These are phyloP conservation scores for Caryopteris hybrid DNA, from an alignment of 305 asterid species.

Conservation along the genomic window DNA sequence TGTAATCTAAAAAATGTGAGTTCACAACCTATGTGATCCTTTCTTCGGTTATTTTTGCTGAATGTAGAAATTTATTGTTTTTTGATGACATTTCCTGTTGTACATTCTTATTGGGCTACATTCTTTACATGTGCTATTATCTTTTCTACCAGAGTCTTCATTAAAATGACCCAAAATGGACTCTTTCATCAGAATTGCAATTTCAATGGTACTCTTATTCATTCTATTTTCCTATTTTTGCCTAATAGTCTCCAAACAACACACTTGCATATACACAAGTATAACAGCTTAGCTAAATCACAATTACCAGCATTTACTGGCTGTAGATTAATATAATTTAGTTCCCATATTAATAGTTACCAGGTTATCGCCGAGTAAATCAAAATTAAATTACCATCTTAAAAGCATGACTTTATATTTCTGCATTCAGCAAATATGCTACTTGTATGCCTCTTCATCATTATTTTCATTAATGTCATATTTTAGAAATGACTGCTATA, in stretches of 20 bases:
- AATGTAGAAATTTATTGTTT: not conserved
- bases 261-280: not conserved
- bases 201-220: not conserved
- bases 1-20: constrained; percentile 77
- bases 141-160: not conserved
- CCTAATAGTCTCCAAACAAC: not conserved
- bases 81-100: constrained; percentile 5
- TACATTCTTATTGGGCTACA: constrained; percentile 5
- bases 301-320: not conserved
- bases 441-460: not conserved
- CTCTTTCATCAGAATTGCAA: not conserved
- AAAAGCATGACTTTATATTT: not conserved
- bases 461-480: not conserved
- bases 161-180: not conserved
- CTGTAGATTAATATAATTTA: not conserved
- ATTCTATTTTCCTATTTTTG: not conserved
- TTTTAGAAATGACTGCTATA: not conserved
- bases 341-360: not conserved
- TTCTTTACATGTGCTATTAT: not conserved
- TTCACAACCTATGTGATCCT: constrained; percentile 9
- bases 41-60: not conserved
- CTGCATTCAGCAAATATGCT: not conserved
- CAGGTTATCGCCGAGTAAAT: not conserved
- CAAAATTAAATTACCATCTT: not conserved
- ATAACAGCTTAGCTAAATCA: not conserved